Base-by-base conservation (phyloP, 148 eudicot genomes). In the Rhododendron vialii region DNA sequence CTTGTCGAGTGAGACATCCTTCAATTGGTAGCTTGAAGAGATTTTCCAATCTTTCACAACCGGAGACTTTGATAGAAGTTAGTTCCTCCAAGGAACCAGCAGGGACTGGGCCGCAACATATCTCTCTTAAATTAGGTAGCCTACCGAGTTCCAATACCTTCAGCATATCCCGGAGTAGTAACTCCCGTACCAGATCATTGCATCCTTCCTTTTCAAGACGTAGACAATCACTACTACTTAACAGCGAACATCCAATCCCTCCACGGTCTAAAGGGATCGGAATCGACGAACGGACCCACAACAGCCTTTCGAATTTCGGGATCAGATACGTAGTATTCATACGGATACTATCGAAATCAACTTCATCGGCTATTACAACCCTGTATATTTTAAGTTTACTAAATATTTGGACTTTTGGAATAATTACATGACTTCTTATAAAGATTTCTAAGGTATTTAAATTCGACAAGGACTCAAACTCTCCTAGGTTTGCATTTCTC, bases 241-340 rank as follows among this genome's bases (percentile, higher is more conserved):
- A 28, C 26, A 41, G 83, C 28, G 14, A 67, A 67, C 0, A 30
- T 30, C 30, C 73, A 67, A 67, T n/a, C 5, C 30, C 13, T 67
- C 73, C 73, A 67, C 13, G 4, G 4, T 65, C 3, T 67, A 14
- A 3, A 26, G 73, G 33, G 14, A 26, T 67, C 38, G 4, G 38
- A 84, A 24, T 89, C 88, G 45, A 91, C 89, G 10, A 79, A 86
- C 67, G 90, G 84, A 61, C 86, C 86, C 73, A 90, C 81, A 82
- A 61, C 82, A 30, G 5, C 10, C 75, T 63, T 1, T 51, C 67
- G 30, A 30, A 30, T 30, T 30, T 30, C 30, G 30, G 30, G 30
- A 30, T 30, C 30, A 30, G 30, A 30, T 30, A 30, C 30, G 0
- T 30, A 0, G 0, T 30, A 30, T 30, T 30, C 0, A 0, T 30